phyloP scores from a whole-genome alignment of 352 stramenopile species.

The Pythium scleroteichum region DNA sequence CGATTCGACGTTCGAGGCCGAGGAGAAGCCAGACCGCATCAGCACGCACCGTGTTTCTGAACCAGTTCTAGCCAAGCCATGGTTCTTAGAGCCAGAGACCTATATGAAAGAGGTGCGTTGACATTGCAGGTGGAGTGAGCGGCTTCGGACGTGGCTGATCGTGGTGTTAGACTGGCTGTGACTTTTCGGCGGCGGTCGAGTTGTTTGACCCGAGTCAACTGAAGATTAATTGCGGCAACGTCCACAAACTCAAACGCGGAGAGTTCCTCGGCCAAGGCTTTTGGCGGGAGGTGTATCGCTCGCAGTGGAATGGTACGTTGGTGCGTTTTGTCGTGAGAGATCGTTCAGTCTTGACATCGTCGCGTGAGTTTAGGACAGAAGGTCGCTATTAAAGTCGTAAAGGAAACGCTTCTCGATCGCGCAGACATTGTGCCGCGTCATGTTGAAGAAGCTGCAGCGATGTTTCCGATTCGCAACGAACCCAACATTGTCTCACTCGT shows the following conservation, averaged over 20 bases:
- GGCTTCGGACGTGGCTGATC: neutral
- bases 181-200: constrained; percentile 59
- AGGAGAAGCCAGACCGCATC: too few species aligned
- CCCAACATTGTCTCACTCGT: constrained; percentile 73
- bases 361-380: constrained; percentile 46
- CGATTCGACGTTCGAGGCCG: too few species aligned
- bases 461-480: constrained; percentile 67
- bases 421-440: constrained; percentile 69
- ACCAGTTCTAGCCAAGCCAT: too few species aligned
- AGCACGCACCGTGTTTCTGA: too few species aligned
- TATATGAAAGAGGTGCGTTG: constrained; percentile 46
- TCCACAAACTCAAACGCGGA: constrained; percentile 45
- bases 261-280: constrained; percentile 70
- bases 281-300: constrained; percentile 71
- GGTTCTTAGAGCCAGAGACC: constrained; percentile 51
- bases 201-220: constrained; percentile 59
- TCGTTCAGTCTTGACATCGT: neutral
- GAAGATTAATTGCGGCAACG: constrained; percentile 72
- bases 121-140: neutral
- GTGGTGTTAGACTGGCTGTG: constrained; percentile 51
- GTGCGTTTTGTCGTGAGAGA: too few species aligned
- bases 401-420: constrained; percentile 52
- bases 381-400: constrained; percentile 71
- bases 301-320: constrained; percentile 63
- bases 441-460: constrained; percentile 67